A percentile compares a stretch with the other conserved stretches of the same genome.
Evolutionary conservation across 257 asterid genomes (phyloP).

Genomic region (Jaltomata sinuosa): DNA sequence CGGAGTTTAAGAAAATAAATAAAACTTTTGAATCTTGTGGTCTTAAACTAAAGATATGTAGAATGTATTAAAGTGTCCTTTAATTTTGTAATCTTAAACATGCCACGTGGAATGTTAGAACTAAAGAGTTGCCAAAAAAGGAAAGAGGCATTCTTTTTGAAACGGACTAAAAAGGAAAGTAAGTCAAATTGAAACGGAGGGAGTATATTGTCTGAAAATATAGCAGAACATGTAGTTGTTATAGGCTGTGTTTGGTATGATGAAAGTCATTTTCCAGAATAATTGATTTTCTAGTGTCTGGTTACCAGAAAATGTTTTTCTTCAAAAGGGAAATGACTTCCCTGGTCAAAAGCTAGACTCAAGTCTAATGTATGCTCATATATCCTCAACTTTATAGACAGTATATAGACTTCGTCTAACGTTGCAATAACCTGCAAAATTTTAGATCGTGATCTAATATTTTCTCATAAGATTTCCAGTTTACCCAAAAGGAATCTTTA

Average conservation of each 20-base stretch:
- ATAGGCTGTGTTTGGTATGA: background rate
- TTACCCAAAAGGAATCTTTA: too few relatives aligned
- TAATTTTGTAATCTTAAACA: background rate
- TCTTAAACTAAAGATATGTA: background rate
- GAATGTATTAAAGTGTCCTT: background rate
- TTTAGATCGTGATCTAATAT: too few relatives aligned
- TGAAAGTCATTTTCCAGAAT: background rate
- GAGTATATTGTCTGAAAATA: background rate
- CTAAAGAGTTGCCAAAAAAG: background rate
- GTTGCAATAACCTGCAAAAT: background rate
- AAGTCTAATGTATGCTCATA: background rate
- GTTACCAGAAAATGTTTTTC: background rate
- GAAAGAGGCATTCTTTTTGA: background rate
- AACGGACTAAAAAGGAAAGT: background rate
- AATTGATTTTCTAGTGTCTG: background rate
- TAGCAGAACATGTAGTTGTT: background rate
- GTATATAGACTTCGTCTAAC: background rate
- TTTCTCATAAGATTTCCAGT: too few relatives aligned
- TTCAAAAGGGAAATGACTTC: background rate
- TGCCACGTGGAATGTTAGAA: background rate
- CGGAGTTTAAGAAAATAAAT: background rate
- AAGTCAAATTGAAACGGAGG: background rate
- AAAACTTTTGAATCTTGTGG: background rate
- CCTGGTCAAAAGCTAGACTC: background rate
- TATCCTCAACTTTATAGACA: too few relatives aligned